Base-by-base conservation (phyloP, 257 asterid genomes). In the Voacanga thouarsii region DNA sequence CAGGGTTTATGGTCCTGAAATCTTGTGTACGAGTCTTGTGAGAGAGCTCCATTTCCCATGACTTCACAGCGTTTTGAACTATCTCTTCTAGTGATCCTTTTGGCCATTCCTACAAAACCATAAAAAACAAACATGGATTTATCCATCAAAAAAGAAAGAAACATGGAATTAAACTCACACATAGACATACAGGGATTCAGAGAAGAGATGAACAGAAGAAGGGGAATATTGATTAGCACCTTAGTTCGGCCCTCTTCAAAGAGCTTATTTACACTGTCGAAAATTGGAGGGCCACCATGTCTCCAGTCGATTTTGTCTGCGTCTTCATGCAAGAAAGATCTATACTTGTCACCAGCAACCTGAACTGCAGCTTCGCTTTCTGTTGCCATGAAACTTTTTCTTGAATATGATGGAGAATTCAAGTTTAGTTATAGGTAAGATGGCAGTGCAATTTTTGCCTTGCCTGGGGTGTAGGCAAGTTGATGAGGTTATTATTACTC, bases 31-130 rank as follows among this genome's bases (percentile, higher is more conserved):
- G 84, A 43, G 89, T 89, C 86, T 94, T 94, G 91, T 94, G 98
- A 49, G 98, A 94, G 12, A 92, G 74, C 84, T 92, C 98, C 98
- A 94, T 92, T 87, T 94, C 98, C 98, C 98, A 92, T 72, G 98
- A 86, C 77, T 94, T 94, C 18, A 94, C 87, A 21, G 97, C 97
- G 79, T 94, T 94, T 73, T 94, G 98, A 63, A 92, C 97, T 71
- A 87, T 89, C 91, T 92, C 98, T 79, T 92, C 95, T 15, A 93
- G 19, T 2, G 98, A 92, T 69, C 98, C 97, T 78, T 92, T 88
- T 3, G 89, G 56, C 97, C 98, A 93, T 75, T 83, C 95, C 98
- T 91, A 73, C 60, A 82, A 45, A 71, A 65, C n/a, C 50, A 67
- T 37, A 24, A n/a, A 33, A n/a, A 59, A 23, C 1, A 21, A 8